phyloP scores from a whole-genome alignment of 2,329 filamentous ascomycete genomes.

The Aspergillus sp. region DNA sequence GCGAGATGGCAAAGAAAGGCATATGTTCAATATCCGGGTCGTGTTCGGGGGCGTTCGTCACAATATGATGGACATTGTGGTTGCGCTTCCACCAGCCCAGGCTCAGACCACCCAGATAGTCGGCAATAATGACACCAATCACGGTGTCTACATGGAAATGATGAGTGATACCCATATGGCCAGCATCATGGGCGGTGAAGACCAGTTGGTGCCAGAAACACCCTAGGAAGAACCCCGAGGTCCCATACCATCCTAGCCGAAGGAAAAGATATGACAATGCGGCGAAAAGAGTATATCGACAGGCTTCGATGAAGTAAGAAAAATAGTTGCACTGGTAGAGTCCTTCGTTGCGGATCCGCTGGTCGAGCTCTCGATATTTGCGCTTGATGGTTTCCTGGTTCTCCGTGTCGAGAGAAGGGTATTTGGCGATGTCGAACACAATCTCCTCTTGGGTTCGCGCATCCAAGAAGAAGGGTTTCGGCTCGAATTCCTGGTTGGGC shows the following conservation, averaged over 20 bases:
- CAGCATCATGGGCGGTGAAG: conserved; percentile 91
- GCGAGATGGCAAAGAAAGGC: conserved; percentile 83
- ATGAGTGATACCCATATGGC: conserved; percentile 97
- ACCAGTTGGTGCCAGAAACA: conserved; percentile 91
- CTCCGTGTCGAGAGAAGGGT: conserved; percentile 70
- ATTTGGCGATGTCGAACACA: conserved; percentile 72
- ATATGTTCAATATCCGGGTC: conserved; percentile 93
- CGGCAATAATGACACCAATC: conserved; percentile 86
- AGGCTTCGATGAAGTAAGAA: conserved; percentile 72
- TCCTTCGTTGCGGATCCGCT: conserved; percentile 69
- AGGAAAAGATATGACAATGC: conserved; percentile 61
- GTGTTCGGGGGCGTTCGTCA: conserved; percentile 92
- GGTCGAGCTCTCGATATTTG: conserved; percentile 78
- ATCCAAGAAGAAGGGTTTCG: conserved; percentile 65
- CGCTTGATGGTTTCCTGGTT: conserved; percentile 74
- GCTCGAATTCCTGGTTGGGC: conserved; percentile 25
- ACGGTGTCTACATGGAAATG: conserved; percentile 77
- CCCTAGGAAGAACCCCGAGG: conserved; percentile 74
- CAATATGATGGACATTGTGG: conserved; percentile 95
- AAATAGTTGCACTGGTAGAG: conserved; percentile 83
- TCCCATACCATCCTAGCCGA: conserved; percentile 62
- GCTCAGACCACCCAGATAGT: conserved; percentile 85
- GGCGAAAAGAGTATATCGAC: conserved; percentile 70
- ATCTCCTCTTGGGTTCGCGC: conserved; percentile 72
- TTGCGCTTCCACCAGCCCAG: conserved; percentile 96